Conservation (phyloP, 257 asterid genomes). For the Galeopsis tetrahit region DNA sequence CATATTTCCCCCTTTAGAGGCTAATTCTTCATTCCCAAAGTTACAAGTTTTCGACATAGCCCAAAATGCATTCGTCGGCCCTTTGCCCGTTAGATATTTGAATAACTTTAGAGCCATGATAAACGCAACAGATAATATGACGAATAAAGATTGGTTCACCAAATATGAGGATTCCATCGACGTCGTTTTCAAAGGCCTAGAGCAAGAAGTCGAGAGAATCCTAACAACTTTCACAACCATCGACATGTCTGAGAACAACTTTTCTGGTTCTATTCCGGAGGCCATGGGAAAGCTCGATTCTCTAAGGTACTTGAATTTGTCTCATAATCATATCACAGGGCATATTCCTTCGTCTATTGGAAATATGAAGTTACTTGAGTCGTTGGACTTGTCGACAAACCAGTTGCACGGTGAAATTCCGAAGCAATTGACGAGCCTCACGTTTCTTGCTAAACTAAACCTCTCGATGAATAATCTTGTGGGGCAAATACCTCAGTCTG, state of each 20-base stretch:
- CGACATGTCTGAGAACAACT: background rate
- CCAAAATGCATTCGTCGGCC: background rate
- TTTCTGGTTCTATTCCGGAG: background rate
- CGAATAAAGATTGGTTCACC: background rate
- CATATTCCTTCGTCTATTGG: background rate
- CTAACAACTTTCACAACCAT: background rate
- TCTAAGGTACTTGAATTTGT: constrained; percentile 1
- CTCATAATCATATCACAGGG: background rate
- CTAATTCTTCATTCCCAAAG: constrained; percentile 1
- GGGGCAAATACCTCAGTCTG: background rate
- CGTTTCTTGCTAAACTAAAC: background rate
- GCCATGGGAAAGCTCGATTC: background rate
- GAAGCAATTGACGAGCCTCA: background rate
- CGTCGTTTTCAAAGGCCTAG: background rate
- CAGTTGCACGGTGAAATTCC: background rate
- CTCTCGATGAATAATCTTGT: background rate
- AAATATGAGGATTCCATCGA: background rate
- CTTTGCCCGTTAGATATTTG: background rate
- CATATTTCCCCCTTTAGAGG: background rate
- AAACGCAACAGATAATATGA: background rate
- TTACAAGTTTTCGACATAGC: constrained; percentile 5
- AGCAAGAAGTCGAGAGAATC: background rate
- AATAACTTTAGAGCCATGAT: background rate
- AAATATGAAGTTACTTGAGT: background rate
- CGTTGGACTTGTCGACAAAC: background rate